phyloP scores from a whole-genome alignment of 2,329 filamentous ascomycete genomes.

The Parastagonospora avenae region DNA sequence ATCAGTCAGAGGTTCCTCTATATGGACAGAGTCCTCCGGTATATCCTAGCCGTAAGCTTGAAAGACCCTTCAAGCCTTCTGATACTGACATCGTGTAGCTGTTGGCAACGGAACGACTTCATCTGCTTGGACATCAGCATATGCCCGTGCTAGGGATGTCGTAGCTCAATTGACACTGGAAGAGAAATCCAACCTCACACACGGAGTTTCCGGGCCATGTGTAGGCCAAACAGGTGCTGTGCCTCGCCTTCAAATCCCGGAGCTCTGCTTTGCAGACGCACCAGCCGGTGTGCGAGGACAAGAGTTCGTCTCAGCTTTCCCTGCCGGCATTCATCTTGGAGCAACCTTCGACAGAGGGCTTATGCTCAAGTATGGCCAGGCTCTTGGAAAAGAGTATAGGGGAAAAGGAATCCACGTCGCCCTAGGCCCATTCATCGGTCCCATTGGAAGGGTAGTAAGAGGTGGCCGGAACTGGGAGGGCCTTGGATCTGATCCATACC shows the following conservation, averaged over 20 bases:
- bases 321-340: constrained; percentile 52
- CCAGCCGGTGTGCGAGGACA: constrained; percentile 40
- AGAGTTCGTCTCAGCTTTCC: constrained; percentile 40
- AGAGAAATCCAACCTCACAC: constrained; percentile 51
- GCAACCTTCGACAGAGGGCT: constrained; percentile 74
- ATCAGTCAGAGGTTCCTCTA: constrained; percentile 33
- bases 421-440: constrained; percentile 71
- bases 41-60: constrained; percentile 34
- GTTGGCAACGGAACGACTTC: constrained; percentile 30
- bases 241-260: constrained; percentile 43
- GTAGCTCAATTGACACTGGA: constrained; percentile 49
- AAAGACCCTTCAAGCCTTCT: not conserved
- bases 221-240: constrained; percentile 46
- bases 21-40: constrained; percentile 38
- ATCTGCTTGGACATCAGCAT: constrained; percentile 32
- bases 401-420: constrained; percentile 74
- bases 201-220: constrained; percentile 39
- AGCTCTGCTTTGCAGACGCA: constrained; percentile 48
- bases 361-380: constrained; percentile 69
- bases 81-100: constrained; percentile 17
- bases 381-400: constrained; percentile 71
- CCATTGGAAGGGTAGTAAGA: constrained; percentile 71
- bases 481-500: constrained; percentile 70
- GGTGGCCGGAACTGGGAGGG: constrained; percentile 78
- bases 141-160: constrained; percentile 45